Conservation (phyloP, 208 protist species). For the Leishmania martiniquensis region DNA sequence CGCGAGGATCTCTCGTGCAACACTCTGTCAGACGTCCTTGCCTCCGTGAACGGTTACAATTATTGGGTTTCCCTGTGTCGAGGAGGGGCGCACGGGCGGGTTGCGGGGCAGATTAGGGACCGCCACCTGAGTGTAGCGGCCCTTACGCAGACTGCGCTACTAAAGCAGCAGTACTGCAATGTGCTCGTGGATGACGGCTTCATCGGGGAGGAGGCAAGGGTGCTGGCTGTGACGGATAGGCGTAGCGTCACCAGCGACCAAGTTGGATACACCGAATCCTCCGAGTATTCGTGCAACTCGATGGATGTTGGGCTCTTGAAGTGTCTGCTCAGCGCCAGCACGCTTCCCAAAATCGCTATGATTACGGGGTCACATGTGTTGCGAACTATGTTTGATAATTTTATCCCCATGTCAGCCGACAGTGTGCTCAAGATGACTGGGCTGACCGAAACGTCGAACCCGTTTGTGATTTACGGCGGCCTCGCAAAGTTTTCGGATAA, state of each 20-base stretch:
- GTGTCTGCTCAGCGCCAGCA: slow-evolving; percentile 53
- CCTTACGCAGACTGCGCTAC: slow-evolving; percentile 53
- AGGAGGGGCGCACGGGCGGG: slow-evolving; percentile 39
- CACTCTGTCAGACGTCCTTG: slow-evolving; percentile 86
- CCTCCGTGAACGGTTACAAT: slow-evolving; percentile 90
- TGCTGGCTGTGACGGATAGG: background rate
- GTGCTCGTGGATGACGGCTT: slow-evolving; percentile 62
- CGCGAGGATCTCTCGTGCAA: slow-evolving; percentile 76
- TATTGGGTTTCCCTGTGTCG: slow-evolving; percentile 72
- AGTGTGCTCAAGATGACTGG: slow-evolving; percentile 47
- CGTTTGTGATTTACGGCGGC: slow-evolving; percentile 79
- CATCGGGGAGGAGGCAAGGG: slow-evolving; percentile 24
- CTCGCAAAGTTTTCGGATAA: slow-evolving; percentile 38
- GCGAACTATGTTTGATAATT: slow-evolving; percentile 57
- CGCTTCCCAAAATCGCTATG: slow-evolving; percentile 75
- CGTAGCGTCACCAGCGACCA: background rate
- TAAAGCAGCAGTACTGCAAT: slow-evolving; percentile 81
- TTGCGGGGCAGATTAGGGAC: slow-evolving; percentile 46
- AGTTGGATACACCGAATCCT: slow-evolving; percentile 68
- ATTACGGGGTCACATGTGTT: slow-evolving; percentile 44
- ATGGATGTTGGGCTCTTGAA: slow-evolving; percentile 74
- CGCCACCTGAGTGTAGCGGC: slow-evolving; percentile 67
- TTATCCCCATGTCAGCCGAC: slow-evolving; percentile 34
- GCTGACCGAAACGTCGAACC: slow-evolving; percentile 35
- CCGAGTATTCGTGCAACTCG: slow-evolving; percentile 55